Percentiles rank a stretch among this genome's conserved stretches.
These are phyloP conservation scores for Mycena metata DNA, from an alignment of 768 basidiomycete genomes.

Conservation along the genomic window DNA sequence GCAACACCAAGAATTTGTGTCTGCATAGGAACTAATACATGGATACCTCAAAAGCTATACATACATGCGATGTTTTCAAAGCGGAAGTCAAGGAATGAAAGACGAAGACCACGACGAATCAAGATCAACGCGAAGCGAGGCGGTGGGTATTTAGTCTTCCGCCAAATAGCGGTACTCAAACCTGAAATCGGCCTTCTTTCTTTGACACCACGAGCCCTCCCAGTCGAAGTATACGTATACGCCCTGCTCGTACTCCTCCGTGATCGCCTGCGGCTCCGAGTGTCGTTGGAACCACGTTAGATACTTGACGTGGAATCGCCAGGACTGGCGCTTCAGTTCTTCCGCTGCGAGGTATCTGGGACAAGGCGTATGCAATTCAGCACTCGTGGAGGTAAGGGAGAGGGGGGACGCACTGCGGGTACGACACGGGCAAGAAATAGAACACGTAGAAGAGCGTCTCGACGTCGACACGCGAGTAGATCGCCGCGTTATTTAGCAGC, in stretches of 20 bases:
- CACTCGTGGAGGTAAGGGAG: not conserved
- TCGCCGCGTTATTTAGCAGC: conserved; percentile 81
- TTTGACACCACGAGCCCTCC: conserved; percentile 98
- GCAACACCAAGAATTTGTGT: too few relatives aligned
- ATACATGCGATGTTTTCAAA: too few relatives aligned
- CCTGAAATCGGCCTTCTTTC: conserved; percentile 98
- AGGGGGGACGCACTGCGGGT: conserved; percentile 85
- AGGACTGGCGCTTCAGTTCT: conserved; percentile 96
- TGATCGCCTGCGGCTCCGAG: conserved; percentile 97
- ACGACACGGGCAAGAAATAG: conserved; percentile 96
- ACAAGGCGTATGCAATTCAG: conserved; percentile 1
- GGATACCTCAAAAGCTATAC: too few relatives aligned
- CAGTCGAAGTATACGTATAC: conserved; percentile 99
- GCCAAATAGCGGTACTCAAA: conserved; percentile 96
- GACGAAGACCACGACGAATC: too few relatives aligned
- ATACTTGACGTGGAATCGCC: conserved; percentile 99
- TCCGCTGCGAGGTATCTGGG: conserved; percentile 92
- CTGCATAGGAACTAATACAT: too few relatives aligned
- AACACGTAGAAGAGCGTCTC: conserved; percentile 99
- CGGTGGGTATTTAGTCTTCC: conserved; percentile 70
- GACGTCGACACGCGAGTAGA: conserved; percentile 93
- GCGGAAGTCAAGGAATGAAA: too few relatives aligned
- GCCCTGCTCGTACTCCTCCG: conserved; percentile 99
- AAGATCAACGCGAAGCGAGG: too few relatives aligned
- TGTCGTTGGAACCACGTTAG: conserved; percentile 99